Evolutionary conservation across 805 yeast species (phyloP), one percentile per base, ranked within the genome.

Genomic region (Sugiyamaella boreocaroliniensis): DNA sequence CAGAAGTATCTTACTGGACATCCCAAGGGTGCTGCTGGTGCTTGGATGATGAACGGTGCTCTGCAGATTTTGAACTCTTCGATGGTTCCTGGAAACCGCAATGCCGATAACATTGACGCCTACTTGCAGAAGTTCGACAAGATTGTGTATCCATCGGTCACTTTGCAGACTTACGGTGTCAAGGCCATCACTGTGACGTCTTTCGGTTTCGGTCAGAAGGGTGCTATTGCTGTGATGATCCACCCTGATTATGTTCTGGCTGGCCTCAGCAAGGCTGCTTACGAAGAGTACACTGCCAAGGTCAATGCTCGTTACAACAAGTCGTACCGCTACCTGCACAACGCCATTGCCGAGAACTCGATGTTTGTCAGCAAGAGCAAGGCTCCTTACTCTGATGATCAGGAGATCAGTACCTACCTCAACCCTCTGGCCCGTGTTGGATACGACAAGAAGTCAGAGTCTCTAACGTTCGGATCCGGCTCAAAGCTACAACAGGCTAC

Each of bases 1-100:
- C 99, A 93, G 76, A 93, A 93, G 75, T 93, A 80, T 82, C 81
- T 93, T 68, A 93, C 99, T 64, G 99, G 99, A 75, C 99, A 93
- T 78, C 99, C 99, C 65, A 93, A 93, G 86, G 99, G 99, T 81
- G 99, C 99, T 64, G 99, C 99, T 54, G 99, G 97, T 80, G 98
- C 99, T 54, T 93, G 99, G 99, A 93, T 93, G 99, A 76, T 93
- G 80, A 95, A 93, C 73, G 99, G 99, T 74, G 96, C 89, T 53
- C 76, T 93, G 62, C 99, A 93, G 77, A 83, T 90, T 62, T 77
- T 93, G 70, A 86, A 88, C 76, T 71, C 86, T 65, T 98, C 99
- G 73, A 67, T 90, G 65, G 96, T 93, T 63, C 99, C 99, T 63
- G 99, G 99, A 71, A 93, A 93, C 80, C 83, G 97, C 74, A 95